Conservation (phyloP, 805 yeast genomes). For the Ogataea neopini region DNA sequence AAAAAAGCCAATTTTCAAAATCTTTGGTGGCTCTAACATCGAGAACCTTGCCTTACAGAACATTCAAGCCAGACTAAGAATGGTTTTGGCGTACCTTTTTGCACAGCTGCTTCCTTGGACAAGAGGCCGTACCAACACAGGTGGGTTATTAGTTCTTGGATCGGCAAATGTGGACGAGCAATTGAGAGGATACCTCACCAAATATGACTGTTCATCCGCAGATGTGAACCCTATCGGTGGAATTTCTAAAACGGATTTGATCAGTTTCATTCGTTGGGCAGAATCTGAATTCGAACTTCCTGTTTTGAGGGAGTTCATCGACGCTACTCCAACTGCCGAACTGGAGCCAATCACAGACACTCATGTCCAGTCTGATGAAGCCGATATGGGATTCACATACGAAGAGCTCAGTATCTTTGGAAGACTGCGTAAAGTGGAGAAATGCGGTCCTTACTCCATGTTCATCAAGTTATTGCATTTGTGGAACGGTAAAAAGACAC, state of each 20-base stretch:
- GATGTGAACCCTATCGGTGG: constrained; percentile 99
- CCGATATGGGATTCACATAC: constrained; percentile 98
- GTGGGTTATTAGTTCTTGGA: constrained; percentile 88
- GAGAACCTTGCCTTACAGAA: constrained; percentile 95
- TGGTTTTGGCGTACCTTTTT: constrained; percentile 91
- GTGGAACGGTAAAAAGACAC: constrained; percentile 86
- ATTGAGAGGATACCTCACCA: constrained; percentile 90
- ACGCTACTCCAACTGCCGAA: constrained; percentile 97
- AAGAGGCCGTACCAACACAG: constrained; percentile 62
- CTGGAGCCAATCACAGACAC: constrained; percentile 91
- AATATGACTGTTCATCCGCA: constrained; percentile 96
- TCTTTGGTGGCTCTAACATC: constrained; percentile 89
- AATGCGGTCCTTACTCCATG: constrained; percentile 96
- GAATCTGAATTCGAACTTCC: constrained; percentile 69
- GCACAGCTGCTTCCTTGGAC: constrained; percentile 97
- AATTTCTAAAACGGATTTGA: constrained; percentile 90
- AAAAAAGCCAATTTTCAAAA: constrained; percentile 80
- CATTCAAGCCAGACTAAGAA: constrained; percentile 92
- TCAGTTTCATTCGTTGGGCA: constrained; percentile 82
- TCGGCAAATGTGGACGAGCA: constrained; percentile 98
- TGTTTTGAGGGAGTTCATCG: constrained; percentile 71
- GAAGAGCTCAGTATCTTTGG: constrained; percentile 93
- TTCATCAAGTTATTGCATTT: constrained; percentile 85
- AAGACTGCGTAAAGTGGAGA: constrained; percentile 82
- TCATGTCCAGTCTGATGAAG: constrained; percentile 94